Evolutionary conservation across 176 grass and related monocot genomes (phyloP), one percentile per base, ranked within the genome.

Genomic region (Hordeum marinum): DNA sequence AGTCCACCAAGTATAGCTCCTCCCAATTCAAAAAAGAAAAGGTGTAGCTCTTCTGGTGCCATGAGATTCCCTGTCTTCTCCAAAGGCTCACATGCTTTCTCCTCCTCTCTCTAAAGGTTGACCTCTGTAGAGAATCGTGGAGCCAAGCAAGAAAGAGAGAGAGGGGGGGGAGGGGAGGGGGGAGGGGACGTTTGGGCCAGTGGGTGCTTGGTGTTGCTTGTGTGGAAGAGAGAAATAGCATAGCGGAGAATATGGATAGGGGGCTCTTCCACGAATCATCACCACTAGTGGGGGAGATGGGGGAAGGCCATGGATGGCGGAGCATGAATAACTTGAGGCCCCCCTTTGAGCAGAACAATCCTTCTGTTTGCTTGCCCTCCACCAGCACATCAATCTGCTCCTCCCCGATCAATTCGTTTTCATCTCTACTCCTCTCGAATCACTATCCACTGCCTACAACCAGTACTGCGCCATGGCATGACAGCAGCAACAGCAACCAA

Each of bases 271-370:
- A 93, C 72, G 88, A 81, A 87, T 93, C 91, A 80, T 90, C 89
- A 68, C 13, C 81, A 55, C 73, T 93, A 79, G 85, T 93, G 85
- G 82, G 79, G 78, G 78, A 93, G 88, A 93, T 88, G 85, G 88
- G 60, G 34, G 88, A 85, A 54, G 79, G 73, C 82, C 91, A 87
- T 93, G 88, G 78, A 82, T 93, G 88, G 88, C 90, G 91, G 88
- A 83, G 85, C 54, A 35, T 90, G 91, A 93, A 87, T 90, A 93
- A 93, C 90, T 87, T 87, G 82, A 93, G 85, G 65, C 77, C 85
- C 77, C 84, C 87, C 66, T 84, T 84, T 41, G 76, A 87, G 80
- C 88, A 76, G 78, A 75, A 90, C 72, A 85, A 86, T 21, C 79
- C 88, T 58, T 78, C 73, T 37, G 55, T 65, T 86, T 78, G 82